phyloP scores from a whole-genome alignment of 441 rosid species.

The Mallotus japonicus region DNA sequence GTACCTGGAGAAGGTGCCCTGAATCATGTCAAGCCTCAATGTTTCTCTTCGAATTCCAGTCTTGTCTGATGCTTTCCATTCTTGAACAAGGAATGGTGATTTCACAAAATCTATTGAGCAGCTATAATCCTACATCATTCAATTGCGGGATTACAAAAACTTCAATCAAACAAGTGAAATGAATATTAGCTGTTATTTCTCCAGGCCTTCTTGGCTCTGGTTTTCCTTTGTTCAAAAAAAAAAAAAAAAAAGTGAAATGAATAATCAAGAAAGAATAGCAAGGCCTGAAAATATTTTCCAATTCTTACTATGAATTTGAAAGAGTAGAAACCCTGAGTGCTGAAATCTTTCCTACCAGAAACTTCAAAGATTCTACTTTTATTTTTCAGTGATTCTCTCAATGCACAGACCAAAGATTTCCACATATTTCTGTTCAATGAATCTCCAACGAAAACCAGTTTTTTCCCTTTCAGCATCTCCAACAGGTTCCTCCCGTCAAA shows the following conservation, averaged over 20 bases:
- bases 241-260: too few relatives aligned
- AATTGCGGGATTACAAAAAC: background rate
- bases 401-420: constrained; percentile 72
- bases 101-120: constrained; percentile 68
- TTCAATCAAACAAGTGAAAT: too few relatives aligned
- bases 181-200: background rate
- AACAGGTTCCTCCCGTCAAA: constrained; percentile 65
- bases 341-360: constrained; percentile 45
- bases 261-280: background rate
- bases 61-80: constrained; percentile 40
- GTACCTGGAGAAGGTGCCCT: constrained; percentile 44
- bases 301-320: constrained; percentile 50
- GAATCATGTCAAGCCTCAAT: constrained; percentile 58
- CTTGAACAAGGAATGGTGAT: constrained; percentile 69
- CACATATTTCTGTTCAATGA: constrained; percentile 79
- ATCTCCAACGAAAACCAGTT: constrained; percentile 68
- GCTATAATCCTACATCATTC: constrained; percentile 45
- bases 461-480: constrained; percentile 56
- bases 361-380: constrained; percentile 55
- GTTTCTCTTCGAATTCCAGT: constrained; percentile 52
- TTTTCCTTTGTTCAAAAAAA: too few relatives aligned
- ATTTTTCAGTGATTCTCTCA: constrained; percentile 50
- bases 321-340: constrained; percentile 51
- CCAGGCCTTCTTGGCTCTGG: too few relatives aligned
- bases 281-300: background rate